phyloP scores from a whole-genome alignment of 768 basidiomycete species.

The Collybia nuda region DNA sequence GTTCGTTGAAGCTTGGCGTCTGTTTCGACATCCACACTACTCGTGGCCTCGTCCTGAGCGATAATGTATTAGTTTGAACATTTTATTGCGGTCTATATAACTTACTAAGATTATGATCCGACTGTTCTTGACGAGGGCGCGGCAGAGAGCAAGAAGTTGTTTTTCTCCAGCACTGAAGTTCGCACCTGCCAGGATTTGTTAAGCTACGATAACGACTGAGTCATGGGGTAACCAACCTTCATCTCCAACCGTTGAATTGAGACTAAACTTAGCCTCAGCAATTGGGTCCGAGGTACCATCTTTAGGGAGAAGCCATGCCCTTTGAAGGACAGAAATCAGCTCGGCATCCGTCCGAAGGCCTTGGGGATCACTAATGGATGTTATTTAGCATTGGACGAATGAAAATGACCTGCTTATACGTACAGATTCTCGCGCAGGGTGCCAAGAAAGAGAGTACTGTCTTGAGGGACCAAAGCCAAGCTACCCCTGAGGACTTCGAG shows the following conservation, averaged over 20 bases:
- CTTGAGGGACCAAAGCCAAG: slow-evolving; percentile 71
- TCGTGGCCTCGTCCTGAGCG: slow-evolving; percentile 10
- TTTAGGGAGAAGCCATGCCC: slow-evolving; percentile 58
- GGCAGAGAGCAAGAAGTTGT: slow-evolving; percentile 60
- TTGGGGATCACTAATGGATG: slow-evolving; percentile 23
- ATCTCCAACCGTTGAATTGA: slow-evolving; percentile 59
- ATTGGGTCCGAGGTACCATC: slow-evolving; percentile 42
- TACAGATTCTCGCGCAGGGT: slow-evolving; percentile 48
- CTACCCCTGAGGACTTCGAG: slow-evolving; percentile 51
- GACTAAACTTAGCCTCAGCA: slow-evolving; percentile 66
- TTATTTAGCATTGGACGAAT: not conserved
- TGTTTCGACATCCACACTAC: slow-evolving; percentile 59
- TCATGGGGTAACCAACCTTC: slow-evolving; percentile 42
- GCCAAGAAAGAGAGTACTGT: slow-evolving; percentile 53
- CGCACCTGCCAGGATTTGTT: slow-evolving; percentile 33
- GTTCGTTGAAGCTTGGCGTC: slow-evolving; percentile 64
- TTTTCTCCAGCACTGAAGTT: slow-evolving; percentile 72
- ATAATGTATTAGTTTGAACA: not conserved
- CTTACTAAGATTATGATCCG: slow-evolving; percentile 56
- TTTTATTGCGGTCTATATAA: not conserved
- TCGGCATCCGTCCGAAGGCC: slow-evolving; percentile 55
- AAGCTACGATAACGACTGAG: not conserved
- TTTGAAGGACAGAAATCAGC: slow-evolving; percentile 57
- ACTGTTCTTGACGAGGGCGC: slow-evolving; percentile 62
- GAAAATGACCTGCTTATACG: not conserved